Conservation (phyloP, 768 basidiomycete genomes). For the Amanita inopinata region DNA sequence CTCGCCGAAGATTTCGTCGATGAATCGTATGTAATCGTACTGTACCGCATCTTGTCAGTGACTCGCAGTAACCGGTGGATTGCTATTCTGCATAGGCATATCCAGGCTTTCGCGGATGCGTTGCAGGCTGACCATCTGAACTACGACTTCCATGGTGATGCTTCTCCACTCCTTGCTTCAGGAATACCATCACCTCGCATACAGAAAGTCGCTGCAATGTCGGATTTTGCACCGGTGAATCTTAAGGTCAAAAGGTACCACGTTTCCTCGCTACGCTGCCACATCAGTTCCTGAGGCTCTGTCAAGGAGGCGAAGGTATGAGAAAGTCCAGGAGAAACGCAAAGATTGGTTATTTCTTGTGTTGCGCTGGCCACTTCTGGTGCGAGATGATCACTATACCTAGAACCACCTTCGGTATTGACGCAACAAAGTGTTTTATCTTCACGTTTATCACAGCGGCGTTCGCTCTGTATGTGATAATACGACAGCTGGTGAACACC, state of each 20-base stretch:
- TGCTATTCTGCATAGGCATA: constrained; percentile 26
- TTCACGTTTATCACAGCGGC: constrained; percentile 76
- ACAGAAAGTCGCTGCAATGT: constrained; percentile 73
- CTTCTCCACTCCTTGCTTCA: constrained; percentile 28
- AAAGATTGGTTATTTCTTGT: constrained; percentile 72
- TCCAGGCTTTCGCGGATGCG: constrained; percentile 72
- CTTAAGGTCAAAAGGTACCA: constrained; percentile 64
- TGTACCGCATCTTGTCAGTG: background rate
- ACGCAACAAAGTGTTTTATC: constrained; percentile 53
- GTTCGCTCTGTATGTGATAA: constrained; percentile 80
- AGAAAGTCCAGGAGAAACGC: constrained; percentile 44
- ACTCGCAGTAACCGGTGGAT: background rate
- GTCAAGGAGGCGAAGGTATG: constrained; percentile 25
- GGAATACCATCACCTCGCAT: constrained; percentile 32
- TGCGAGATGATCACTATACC: constrained; percentile 29
- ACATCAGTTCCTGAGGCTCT: constrained; percentile 10
- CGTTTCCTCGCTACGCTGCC: background rate
- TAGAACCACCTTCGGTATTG: background rate
- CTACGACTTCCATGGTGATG: constrained; percentile 24
- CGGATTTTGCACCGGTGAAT: constrained; percentile 88
- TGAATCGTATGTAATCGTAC: constrained; percentile 46
- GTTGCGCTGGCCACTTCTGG: constrained; percentile 81
- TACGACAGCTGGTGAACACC: constrained; percentile 87
- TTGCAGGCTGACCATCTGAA: constrained; percentile 50
- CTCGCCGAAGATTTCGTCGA: constrained; percentile 55